Conservation (phyloP, 2,329 filamentous ascomycete genomes). For the Cladorrhinum sp. region DNA sequence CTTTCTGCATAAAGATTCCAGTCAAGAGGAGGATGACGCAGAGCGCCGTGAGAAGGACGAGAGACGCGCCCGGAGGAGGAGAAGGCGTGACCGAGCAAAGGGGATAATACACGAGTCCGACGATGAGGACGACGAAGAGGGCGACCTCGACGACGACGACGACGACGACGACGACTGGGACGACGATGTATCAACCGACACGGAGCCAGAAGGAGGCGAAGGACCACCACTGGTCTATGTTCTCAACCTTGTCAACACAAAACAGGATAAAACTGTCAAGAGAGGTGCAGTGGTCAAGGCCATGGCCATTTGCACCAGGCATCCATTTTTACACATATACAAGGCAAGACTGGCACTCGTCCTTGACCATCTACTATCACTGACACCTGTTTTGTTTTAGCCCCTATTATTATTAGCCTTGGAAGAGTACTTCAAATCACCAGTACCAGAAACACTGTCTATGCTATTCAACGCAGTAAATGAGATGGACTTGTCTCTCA, state of each 20-base stretch:
- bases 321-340: constrained; percentile 98
- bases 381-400: constrained; percentile 46
- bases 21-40: constrained; percentile 74
- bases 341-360: constrained; percentile 56
- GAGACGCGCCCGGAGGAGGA: constrained; percentile 49
- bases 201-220: constrained; percentile 68
- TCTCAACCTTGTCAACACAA: constrained; percentile 95
- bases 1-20: constrained; percentile 94
- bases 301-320: constrained; percentile 97
- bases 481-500: constrained; percentile 90
- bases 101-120: constrained; percentile 42
- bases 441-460: constrained; percentile 80
- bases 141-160: constrained; percentile 42
- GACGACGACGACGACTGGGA: constrained; percentile 48
- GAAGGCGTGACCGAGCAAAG: constrained; percentile 45
- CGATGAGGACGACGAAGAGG: constrained; percentile 48
- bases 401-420: constrained; percentile 85
- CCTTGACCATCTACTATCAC: constrained; percentile 8
- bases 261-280: constrained; percentile 89
- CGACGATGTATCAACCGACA: constrained; percentile 53
- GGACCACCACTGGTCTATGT: constrained; percentile 95
- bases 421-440: constrained; percentile 95
- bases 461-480: constrained; percentile 91
- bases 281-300: constrained; percentile 94
- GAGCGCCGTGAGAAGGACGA: constrained; percentile 58